Evolutionary conservation across 495 filamentous ascomycete genomes (phyloP).

Genomic region (Aspergillus coremiiformis): DNA sequence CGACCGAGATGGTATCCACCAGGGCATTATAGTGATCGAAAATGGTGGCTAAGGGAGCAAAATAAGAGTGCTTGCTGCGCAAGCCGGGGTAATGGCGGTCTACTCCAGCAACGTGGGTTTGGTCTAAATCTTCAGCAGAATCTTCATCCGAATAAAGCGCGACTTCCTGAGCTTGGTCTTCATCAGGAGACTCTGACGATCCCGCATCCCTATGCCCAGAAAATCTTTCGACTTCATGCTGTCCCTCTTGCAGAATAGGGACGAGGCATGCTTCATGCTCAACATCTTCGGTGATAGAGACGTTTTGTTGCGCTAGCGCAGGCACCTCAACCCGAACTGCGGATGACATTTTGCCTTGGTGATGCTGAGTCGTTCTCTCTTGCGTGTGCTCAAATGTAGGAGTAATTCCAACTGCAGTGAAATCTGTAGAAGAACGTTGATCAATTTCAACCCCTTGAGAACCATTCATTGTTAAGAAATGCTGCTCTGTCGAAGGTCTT

Average conservation of each 20-base stretch:
- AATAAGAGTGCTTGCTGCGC: constrained; percentile 58
- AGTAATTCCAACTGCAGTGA: background rate
- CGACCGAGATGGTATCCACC: constrained; percentile 63
- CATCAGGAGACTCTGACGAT: background rate
- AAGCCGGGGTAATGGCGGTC: constrained; percentile 43
- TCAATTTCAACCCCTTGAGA: constrained; percentile 14
- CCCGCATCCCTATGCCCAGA: background rate
- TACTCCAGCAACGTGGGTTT: constrained; percentile 13
- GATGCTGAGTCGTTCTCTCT: background rate
- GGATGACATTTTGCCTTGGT: background rate
- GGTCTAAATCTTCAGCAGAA: background rate
- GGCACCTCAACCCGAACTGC: background rate
- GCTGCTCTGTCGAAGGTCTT: constrained; percentile 4
- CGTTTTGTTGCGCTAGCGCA: background rate
- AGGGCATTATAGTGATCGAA: constrained; percentile 44
- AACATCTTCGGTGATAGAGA: background rate
- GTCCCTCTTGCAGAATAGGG: background rate
- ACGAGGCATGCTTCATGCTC: background rate
- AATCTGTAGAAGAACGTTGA: background rate
- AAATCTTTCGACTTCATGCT: background rate
- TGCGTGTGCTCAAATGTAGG: constrained; percentile 11
- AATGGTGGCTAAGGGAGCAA: constrained; percentile 58
- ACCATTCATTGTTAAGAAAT: constrained; percentile 17
- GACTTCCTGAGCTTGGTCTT: constrained; percentile 11
- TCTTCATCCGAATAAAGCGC: constrained; percentile 12